These are phyloP conservation scores for Pythium phragmitis DNA, from an alignment of 352 stramenopile species.

Conservation along the genomic window DNA sequence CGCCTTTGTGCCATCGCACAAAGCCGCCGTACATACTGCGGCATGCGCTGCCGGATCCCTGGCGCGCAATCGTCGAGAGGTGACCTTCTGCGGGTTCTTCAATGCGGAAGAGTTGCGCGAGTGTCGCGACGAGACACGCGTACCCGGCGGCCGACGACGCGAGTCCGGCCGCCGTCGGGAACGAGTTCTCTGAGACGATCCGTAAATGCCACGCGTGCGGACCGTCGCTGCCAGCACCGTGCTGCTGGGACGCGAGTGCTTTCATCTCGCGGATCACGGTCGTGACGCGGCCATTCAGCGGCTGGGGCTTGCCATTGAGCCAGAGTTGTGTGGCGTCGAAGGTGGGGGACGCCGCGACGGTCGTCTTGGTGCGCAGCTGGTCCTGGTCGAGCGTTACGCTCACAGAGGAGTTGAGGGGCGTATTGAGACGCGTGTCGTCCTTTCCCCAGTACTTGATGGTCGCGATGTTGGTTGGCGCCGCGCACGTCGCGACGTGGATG, in stretches of 20 bases:
- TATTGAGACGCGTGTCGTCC: conserved; percentile 89
- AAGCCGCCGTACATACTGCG: conserved; percentile 96
- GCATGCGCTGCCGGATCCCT: conserved; percentile 95
- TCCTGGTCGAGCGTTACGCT: conserved; percentile 96
- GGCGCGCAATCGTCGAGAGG: conserved; percentile 90
- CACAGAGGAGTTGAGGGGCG: conserved; percentile 96
- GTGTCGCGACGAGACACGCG: conserved; percentile 88
- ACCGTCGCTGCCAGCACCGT: conserved; percentile 12
- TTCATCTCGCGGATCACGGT: conserved; percentile 72
- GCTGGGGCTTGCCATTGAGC: conserved; percentile 94
- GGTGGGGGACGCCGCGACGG: conserved; percentile 59
- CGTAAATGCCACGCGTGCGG: conserved; percentile 63
- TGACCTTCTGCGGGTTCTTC: conserved; percentile 91
- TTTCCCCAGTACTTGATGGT: conserved; percentile 99
- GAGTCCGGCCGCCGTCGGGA: conserved; percentile 97
- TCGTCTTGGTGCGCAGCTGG: conserved; percentile 95
- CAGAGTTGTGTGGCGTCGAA: conserved; percentile 92
- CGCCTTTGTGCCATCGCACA: conserved; percentile 95
- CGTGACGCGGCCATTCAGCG: conserved; percentile 80
- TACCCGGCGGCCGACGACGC: conserved; percentile 98
- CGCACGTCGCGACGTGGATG: conserved; percentile 83
- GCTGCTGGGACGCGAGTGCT: conserved; percentile 32
- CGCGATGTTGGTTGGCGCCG: conserved; percentile 97
- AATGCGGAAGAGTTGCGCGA: conserved; percentile 89
- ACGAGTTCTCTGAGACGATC: conserved; percentile 97